Evolutionary conservation across 2,329 filamentous ascomycete species (phyloP), one percentile per base, ranked within the genome.

Genomic region (Colletotrichum acutatum): DNA sequence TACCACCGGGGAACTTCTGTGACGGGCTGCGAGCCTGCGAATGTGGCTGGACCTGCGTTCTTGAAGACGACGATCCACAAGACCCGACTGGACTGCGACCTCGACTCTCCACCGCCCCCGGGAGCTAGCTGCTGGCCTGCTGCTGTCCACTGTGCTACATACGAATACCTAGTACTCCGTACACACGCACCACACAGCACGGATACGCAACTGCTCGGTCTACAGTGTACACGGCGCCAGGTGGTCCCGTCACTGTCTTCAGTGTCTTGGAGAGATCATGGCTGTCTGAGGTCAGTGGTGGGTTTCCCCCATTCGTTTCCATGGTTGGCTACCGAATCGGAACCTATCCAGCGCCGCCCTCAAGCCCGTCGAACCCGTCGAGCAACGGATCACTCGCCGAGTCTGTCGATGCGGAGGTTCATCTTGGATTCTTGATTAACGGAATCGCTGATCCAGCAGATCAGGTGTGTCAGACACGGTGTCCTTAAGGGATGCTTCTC

Each of bases 381-480:
- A 59, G 65, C 58, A 63, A 66, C 69, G 58, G 53, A 49, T 61
- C 42, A 70, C 63, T 70, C 19, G 32, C 70, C 66, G 30, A 56
- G 30, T 71, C 56, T 49, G 67, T 63, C 65, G 53, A 42, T 34
- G 65, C 49, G 34, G 14, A 11, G 11, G 56, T 11, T 16, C 42
- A 57, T 64, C 66, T 11, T 65, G 46, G 42, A 30, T 49, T 59
- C 66, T n/a, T 65, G 46, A 42, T 56, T 56, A 19, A 53, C 61
- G 66, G 16, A 16, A 61, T 66, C 60, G 67, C 67, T 71, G 60
- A 66, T 71, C 70, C 19, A 16, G 58, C 34, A 11, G 65, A 72
- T 72, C 59, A 19, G 11, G 42, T 24, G 2, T 42, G 42, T 62
- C 66, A 66, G 49, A 72, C 66, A 71, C 61, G 42, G 60, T 73